Conservation (phyloP, 1,139 yeast genomes). For the Magnusiomyces tetraspermus region DNA sequence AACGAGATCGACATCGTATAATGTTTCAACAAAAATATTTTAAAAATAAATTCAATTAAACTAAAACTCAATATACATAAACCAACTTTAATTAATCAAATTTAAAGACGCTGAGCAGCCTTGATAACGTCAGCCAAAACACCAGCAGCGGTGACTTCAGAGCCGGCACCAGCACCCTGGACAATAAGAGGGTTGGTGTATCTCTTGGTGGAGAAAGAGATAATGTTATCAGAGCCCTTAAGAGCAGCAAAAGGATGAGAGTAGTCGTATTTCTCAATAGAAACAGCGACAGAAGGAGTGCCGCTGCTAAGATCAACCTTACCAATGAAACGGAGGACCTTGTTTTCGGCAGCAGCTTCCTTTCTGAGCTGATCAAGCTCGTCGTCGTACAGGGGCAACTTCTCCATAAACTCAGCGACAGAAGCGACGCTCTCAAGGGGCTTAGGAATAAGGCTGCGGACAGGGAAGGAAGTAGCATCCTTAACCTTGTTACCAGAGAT, state of each 20-base stretch:
- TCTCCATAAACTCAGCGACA: conserved; percentile 68
- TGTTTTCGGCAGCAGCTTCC: conserved; percentile 71
- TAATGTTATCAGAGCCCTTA: conserved; percentile 92
- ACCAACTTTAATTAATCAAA: too few species aligned
- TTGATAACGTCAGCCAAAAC: conserved; percentile 88
- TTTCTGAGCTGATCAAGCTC: conserved; percentile 69
- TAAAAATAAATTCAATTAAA: too few species aligned
- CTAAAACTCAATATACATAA: too few species aligned
- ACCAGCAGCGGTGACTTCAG: conserved; percentile 97
- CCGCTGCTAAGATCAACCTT: conserved; percentile 65
- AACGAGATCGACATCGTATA: too few species aligned
- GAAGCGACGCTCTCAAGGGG: conserved; percentile 65
- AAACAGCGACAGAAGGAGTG: conserved; percentile 56
- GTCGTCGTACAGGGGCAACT: conserved; percentile 71
- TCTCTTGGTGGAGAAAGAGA: conserved; percentile 83
- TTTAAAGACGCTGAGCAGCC: conserved; percentile 73
- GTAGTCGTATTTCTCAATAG: conserved; percentile 65
- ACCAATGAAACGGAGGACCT: conserved; percentile 90
- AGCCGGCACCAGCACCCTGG: conserved; percentile 88
- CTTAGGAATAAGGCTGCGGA: conserved; percentile 83
- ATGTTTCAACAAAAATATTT: too few species aligned
- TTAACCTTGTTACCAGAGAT: conserved; percentile 76
- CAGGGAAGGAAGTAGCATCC: conserved; percentile 91
- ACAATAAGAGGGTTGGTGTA: conserved; percentile 86
- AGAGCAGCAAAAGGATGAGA: conserved; percentile 95